These are phyloP conservation scores for Zasmidium angulare DNA, from an alignment of 2,329 filamentous ascomycete genomes.

Conservation along the genomic window DNA sequence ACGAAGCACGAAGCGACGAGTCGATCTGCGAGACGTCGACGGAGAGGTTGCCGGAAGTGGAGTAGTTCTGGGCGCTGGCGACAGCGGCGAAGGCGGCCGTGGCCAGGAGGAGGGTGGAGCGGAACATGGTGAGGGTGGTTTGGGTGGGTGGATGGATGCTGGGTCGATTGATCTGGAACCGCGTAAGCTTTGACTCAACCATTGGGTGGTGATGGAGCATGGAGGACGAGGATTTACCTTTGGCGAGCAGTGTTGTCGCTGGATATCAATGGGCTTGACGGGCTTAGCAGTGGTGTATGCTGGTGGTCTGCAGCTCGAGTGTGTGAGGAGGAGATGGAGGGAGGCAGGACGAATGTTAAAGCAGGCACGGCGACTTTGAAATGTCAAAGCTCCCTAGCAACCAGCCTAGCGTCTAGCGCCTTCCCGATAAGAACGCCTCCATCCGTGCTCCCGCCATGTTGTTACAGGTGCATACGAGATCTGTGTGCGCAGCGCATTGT, in stretches of 20 bases:
- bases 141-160: constrained; percentile 23
- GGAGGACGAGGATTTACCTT: constrained; percentile 2
- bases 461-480: no score
- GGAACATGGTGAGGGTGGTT: constrained; percentile 46
- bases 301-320: background rate
- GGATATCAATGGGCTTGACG: constrained; percentile 6
- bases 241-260: background rate
- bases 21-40: constrained; percentile 46
- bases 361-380: background rate
- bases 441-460: no score
- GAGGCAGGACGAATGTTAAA: background rate
- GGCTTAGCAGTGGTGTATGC: constrained; percentile 2
- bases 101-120: constrained; percentile 48
- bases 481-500: no score
- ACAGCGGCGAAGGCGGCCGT: constrained; percentile 48
- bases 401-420: no score
- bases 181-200: constrained; percentile 8
- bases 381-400: no score
- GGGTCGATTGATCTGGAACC: constrained; percentile 8
- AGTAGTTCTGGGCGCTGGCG: constrained; percentile 48
- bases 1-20: constrained; percentile 42
- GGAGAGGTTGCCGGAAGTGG: constrained; percentile 37
- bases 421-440: no score
- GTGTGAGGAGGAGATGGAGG: background rate
- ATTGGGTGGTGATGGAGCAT: constrained; percentile 1